phyloP scores from a whole-genome alignment of 345 rosid genomes.

The Adansonia digitata region DNA sequence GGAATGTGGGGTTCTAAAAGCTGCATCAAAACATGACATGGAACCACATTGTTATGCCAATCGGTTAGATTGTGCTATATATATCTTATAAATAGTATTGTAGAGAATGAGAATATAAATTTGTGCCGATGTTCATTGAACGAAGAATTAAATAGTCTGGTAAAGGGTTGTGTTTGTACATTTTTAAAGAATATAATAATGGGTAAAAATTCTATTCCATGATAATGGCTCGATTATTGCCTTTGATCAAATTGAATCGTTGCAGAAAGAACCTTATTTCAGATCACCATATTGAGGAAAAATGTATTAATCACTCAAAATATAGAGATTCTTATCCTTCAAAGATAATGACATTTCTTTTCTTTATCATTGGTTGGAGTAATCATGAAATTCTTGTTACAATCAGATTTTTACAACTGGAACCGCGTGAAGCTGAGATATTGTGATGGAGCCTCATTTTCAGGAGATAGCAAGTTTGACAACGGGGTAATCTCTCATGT shows the following conservation, averaged over 20 bases:
- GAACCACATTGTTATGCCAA: not conserved
- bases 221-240: too few relatives aligned
- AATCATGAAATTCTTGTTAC: not conserved
- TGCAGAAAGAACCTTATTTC: not conserved
- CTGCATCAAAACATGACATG: not conserved
- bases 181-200: not conserved
- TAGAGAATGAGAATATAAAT: not conserved
- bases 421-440: slow-evolving; percentile 89
- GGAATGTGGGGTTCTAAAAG: not conserved
- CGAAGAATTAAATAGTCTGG: not conserved
- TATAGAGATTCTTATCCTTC: not conserved
- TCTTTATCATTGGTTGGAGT: not conserved
- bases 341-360: not conserved
- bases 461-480: slow-evolving; percentile 55
- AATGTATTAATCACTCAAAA: not conserved
- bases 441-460: slow-evolving; percentile 95
- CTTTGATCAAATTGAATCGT: not conserved
- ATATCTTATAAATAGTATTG: not conserved
- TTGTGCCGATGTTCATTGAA: not conserved
- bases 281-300: not conserved
- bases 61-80: not conserved
- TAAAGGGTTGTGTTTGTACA: not conserved
- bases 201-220: too few relatives aligned
- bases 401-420: slow-evolving; percentile 94
- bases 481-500: slow-evolving; percentile 55